phyloP scores from a whole-genome alignment of 2,329 filamentous ascomycete genomes.

The Botrytis sinoallii region DNA sequence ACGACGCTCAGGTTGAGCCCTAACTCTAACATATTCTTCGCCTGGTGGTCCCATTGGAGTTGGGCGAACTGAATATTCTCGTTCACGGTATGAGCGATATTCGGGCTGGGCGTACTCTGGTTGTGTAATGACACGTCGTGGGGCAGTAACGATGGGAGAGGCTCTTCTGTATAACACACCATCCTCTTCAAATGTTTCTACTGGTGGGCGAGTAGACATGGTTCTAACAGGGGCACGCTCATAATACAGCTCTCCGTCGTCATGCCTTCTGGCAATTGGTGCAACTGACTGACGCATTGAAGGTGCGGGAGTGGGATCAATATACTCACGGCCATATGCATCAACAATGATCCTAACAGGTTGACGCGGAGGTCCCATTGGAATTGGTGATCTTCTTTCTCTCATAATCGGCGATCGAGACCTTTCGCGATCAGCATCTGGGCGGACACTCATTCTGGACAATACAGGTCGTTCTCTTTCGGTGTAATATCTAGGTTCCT shows the following conservation, averaged over 20 bases:
- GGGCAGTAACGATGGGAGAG: constrained; percentile 49
- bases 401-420: constrained; percentile 48
- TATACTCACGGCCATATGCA: constrained; percentile 78
- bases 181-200: constrained; percentile 35
- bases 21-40: constrained; percentile 46
- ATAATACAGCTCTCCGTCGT: constrained; percentile 59
- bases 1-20: constrained; percentile 35
- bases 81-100: constrained; percentile 53
- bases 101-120: constrained; percentile 51
- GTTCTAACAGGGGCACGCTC: constrained; percentile 49
- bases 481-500: constrained; percentile 43
- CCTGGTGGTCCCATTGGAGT: constrained; percentile 30
- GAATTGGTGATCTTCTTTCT: constrained; percentile 45
- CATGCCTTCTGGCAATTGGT: constrained; percentile 42
- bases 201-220: constrained; percentile 31
- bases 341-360: constrained; percentile 73
- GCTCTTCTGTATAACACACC: constrained; percentile 45
- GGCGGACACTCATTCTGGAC: constrained; percentile 48
- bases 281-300: constrained; percentile 53
- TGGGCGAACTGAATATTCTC: constrained; percentile 56
- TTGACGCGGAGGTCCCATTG: constrained; percentile 48
- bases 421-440: constrained; percentile 48
- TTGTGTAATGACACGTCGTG: constrained; percentile 59
- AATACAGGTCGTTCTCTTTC: constrained; percentile 39
- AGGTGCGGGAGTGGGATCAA: constrained; percentile 50